Evolutionary conservation across 1,139 yeast species (phyloP).

Genomic region (Nakaseomyces nivariensis): DNA sequence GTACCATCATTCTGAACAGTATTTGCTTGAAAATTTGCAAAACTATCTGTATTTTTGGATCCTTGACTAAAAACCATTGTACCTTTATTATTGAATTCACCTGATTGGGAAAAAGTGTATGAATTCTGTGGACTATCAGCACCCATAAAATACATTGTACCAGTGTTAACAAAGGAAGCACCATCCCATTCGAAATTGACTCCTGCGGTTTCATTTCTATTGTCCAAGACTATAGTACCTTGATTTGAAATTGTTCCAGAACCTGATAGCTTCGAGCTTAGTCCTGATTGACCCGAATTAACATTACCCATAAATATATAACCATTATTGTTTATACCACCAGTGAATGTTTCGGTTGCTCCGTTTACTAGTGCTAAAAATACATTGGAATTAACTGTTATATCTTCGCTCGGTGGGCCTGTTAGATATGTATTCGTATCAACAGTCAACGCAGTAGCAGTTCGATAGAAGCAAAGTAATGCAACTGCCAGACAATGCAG

Average conservation of each 20-base stretch:
- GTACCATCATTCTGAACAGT: constrained; percentile 12
- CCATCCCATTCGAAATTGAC: constrained; percentile 9
- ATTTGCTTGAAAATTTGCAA: constrained; percentile 6
- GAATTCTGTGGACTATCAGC: constrained; percentile 6
- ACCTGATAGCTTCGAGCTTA: constrained; percentile 4
- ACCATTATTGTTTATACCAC: constrained; percentile 8
- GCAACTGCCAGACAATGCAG: not conserved
- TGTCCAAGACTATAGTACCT: constrained; percentile 11
- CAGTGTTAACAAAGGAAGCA: constrained; percentile 8
- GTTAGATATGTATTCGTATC: not conserved
- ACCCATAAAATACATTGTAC: constrained; percentile 11
- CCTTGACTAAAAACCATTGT: constrained; percentile 9
- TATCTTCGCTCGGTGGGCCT: constrained; percentile 3
- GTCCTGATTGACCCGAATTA: constrained; percentile 5
- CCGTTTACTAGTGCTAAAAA: constrained; percentile 10
- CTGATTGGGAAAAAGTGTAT: constrained; percentile 6
- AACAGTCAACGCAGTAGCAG: not conserved
- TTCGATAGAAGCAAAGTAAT: not conserved
- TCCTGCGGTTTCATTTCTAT: constrained; percentile 9
- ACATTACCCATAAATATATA: constrained; percentile 11
- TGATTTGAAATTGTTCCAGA: constrained; percentile 5
- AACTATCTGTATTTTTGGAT: constrained; percentile 6
- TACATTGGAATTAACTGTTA: constrained; percentile 6
- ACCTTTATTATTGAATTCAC: constrained; percentile 9
- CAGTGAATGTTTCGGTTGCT: constrained; percentile 5